These are phyloP conservation scores for Gynandropsis gynandra DNA, from an alignment of 345 rosid species.

Conservation along the genomic window DNA sequence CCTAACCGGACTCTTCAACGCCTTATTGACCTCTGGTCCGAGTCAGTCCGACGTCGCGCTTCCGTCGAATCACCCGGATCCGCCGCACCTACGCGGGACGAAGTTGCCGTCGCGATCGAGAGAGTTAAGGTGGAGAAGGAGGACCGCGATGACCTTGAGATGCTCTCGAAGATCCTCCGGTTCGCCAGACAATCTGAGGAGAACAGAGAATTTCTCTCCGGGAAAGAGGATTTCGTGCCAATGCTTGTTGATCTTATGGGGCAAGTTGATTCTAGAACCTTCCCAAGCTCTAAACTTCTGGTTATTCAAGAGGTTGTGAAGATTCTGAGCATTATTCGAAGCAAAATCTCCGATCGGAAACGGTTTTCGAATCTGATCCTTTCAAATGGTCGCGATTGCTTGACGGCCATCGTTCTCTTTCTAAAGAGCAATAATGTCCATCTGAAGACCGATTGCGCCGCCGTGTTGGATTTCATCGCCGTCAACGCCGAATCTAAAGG, in stretches of 20 bases:
- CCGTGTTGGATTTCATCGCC: slow-evolving; percentile 51
- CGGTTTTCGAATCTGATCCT: slow-evolving; percentile 33
- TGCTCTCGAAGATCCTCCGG: slow-evolving; percentile 35
- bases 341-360: slow-evolving; percentile 32
- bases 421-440: slow-evolving; percentile 38
- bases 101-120: slow-evolving; percentile 31
- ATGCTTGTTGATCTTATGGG: slow-evolving; percentile 48
- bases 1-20: slow-evolving; percentile 79
- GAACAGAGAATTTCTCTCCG: slow-evolving; percentile 50
- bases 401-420: slow-evolving; percentile 37
- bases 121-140: slow-evolving; percentile 24
- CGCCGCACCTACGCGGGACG: slow-evolving; percentile 30
- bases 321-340: slow-evolving; percentile 39
- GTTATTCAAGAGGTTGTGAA: slow-evolving; percentile 45
- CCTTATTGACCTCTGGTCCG: slow-evolving; percentile 75
- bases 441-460: slow-evolving; percentile 44
- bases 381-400: slow-evolving; percentile 32
- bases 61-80: slow-evolving; percentile 18
- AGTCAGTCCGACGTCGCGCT: slow-evolving; percentile 34
- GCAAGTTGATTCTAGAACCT: slow-evolving; percentile 23
- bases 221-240: slow-evolving; percentile 45
- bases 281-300: slow-evolving; percentile 19
- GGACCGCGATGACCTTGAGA: slow-evolving; percentile 9
- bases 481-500: slow-evolving; percentile 53
- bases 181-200: slow-evolving; percentile 53